Evolutionary conservation across 2,329 filamentous ascomycete species (phyloP).

Genomic region (Rhynchosporium secalis): DNA sequence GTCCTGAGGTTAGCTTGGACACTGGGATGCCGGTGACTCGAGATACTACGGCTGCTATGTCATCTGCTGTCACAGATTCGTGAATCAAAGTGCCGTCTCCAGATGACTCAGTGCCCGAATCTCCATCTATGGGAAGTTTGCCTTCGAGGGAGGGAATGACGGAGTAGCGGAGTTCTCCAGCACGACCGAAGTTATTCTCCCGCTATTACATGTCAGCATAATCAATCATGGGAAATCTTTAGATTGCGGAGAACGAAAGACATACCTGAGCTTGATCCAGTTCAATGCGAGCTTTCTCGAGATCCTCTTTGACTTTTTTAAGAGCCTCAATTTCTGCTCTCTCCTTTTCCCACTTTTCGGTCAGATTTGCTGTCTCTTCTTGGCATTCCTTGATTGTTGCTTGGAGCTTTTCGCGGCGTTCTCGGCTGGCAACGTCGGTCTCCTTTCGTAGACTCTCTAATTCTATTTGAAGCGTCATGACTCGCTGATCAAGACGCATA

Average conservation of each 20-base stretch:
- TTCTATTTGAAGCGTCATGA: constrained; percentile 97
- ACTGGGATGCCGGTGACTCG: constrained; percentile 86
- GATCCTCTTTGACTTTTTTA: constrained; percentile 83
- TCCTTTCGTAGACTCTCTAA: constrained; percentile 93
- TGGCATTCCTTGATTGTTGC: constrained; percentile 73
- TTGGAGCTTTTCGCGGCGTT: constrained; percentile 84
- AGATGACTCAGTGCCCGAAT: constrained; percentile 31
- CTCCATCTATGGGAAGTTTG: constrained; percentile 60
- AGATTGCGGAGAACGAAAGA: background rate
- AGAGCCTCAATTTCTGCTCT: constrained; percentile 80
- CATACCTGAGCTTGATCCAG: constrained; percentile 74
- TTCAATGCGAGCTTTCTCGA: constrained; percentile 82
- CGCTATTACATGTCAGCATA: constrained; percentile 44
- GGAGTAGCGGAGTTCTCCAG: constrained; percentile 88
- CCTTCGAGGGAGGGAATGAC: constrained; percentile 79
- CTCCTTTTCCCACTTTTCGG: constrained; percentile 87
- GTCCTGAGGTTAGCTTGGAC: constrained; percentile 86
- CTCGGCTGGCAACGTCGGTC: constrained; percentile 83
- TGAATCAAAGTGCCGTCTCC: constrained; percentile 66
- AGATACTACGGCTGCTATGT: constrained; percentile 90
- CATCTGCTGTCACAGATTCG: constrained; percentile 91
- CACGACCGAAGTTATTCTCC: constrained; percentile 82
- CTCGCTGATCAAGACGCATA: constrained; percentile 86
- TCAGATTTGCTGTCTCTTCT: constrained; percentile 72
- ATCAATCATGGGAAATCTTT: background rate